phyloP scores from a whole-genome alignment of 192 early-diverging fungal species.

The Entomortierella parvispora region DNA sequence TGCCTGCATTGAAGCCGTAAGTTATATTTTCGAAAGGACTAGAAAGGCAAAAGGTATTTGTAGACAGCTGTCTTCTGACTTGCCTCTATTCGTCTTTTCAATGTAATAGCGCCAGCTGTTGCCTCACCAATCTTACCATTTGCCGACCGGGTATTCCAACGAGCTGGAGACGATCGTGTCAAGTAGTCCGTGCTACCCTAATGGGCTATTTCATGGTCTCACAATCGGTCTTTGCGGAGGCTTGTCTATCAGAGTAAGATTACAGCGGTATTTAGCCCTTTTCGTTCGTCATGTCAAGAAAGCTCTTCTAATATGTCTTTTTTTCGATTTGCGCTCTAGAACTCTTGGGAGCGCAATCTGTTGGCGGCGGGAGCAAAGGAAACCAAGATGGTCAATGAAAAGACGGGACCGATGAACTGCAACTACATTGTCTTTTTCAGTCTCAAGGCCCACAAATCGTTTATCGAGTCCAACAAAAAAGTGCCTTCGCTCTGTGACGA shows the following conservation, averaged over 20 bases:
- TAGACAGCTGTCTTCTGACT: neutral
- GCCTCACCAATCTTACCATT: constrained; percentile 10
- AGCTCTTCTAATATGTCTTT: no score
- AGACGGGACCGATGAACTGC: constrained; percentile 16
- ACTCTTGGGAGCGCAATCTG: constrained; percentile 1
- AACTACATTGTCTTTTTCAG: constrained; percentile 20
- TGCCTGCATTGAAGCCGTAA: neutral
- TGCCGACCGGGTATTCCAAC: constrained; percentile 26
- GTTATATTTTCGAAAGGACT: neutral
- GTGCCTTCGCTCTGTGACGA: constrained; percentile 15
- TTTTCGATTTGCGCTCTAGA: no score
- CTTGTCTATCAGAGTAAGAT: constrained; percentile 6
- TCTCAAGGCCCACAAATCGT: neutral
- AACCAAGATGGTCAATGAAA: constrained; percentile 7
- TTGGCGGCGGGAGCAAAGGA: constrained; percentile 27
- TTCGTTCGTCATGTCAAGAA: no score
- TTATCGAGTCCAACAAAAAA: neutral
- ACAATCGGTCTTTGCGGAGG: constrained; percentile 27
- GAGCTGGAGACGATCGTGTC: constrained; percentile 27
- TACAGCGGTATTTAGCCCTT: no score
- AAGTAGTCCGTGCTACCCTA: constrained; percentile 2
- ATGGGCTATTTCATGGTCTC: constrained; percentile 20
- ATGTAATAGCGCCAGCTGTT: constrained; percentile 17
- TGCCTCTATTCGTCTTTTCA: neutral
- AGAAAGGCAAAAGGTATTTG: no score